Percentiles rank a stretch among this genome's conserved stretches.
These are phyloP conservation scores for Mucor indicus DNA, from an alignment of 371 early-diverging fungal species.

Conservation along the genomic window DNA sequence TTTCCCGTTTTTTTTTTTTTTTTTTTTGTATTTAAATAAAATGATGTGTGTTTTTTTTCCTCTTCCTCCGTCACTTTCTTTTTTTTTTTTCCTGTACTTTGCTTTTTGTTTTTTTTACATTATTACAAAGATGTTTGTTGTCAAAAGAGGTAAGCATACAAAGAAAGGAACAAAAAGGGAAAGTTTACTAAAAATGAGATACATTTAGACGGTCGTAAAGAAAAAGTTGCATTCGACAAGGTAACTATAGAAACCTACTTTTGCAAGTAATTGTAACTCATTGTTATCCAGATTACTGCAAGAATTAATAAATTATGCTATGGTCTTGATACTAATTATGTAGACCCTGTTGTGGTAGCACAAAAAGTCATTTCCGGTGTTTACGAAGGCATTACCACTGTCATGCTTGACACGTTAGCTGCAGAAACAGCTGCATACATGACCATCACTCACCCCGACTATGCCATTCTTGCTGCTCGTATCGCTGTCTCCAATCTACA, in stretches of 20 bases:
- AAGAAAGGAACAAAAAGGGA: not conserved
- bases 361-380: conserved; percentile 96
- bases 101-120: not conserved
- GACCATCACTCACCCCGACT: conserved; percentile 99
- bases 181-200: not conserved
- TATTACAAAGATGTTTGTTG: conserved; percentile 58
- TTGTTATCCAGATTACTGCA: conserved; percentile 63
- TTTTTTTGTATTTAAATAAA: not conserved
- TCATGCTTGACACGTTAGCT: conserved; percentile 95
- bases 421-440: conserved; percentile 97
- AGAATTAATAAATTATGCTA: conserved; percentile 92
- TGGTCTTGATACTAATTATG: conserved; percentile 88
- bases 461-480: conserved; percentile 95
- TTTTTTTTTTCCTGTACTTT: not conserved
- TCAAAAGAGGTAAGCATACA: conserved; percentile 55
- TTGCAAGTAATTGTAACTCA: not conserved
- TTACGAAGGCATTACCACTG: conserved; percentile 95
- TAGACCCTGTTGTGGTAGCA: conserved; percentile 89
- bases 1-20: not conserved
- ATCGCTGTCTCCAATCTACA: conserved; percentile 96
- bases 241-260: conserved; percentile 12
- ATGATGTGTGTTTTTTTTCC: not conserved
- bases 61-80: not conserved
- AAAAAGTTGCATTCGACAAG: conserved; percentile 86
- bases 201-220: conserved; percentile 64